These are phyloP conservation scores for Curvularia sp. DNA, from an alignment of 2,329 filamentous ascomycete genomes.

Conservation along the genomic window DNA sequence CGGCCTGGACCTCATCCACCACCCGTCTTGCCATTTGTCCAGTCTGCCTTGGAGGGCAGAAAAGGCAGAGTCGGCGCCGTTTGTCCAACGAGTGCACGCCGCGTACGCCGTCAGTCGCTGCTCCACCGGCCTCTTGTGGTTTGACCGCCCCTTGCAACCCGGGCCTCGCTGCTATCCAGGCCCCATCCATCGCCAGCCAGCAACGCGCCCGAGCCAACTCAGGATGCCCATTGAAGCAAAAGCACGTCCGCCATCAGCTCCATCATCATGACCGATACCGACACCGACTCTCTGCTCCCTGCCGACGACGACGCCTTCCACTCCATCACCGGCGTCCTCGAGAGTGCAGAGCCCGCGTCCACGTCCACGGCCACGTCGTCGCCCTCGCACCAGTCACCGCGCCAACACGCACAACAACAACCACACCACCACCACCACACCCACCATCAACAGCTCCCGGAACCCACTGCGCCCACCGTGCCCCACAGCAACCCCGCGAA, in stretches of 20 bases:
- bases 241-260: slow-evolving; percentile 30
- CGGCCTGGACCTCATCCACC: slow-evolving; percentile 21
- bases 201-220: slow-evolving; percentile 27
- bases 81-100: slow-evolving; percentile 44
- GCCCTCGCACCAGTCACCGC: neutral
- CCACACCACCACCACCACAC: slow-evolving; percentile 3
- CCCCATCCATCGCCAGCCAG: slow-evolving; percentile 23
- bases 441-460: slow-evolving; percentile 11
- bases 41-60: slow-evolving; percentile 23
- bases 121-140: slow-evolving; percentile 22
- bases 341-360: slow-evolving; percentile 48
- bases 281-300: slow-evolving; percentile 15
- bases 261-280: slow-evolving; percentile 35
- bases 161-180: slow-evolving; percentile 35
- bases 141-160: slow-evolving; percentile 39
- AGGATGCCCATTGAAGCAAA: slow-evolving; percentile 40
- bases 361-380: neutral
- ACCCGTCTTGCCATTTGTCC: slow-evolving; percentile 26
- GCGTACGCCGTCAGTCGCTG: slow-evolving; percentile 26
- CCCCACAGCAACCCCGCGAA: slow-evolving; percentile 3
- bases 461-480: slow-evolving; percentile 20
- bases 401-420: slow-evolving; percentile 15
- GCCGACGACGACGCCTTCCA: slow-evolving; percentile 43
- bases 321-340: slow-evolving; percentile 47
- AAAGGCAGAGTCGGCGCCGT: slow-evolving; percentile 29